Percentiles rank a stretch among this genome's conserved stretches.
phyloP scores from a whole-genome alignment of 1,139 yeast species.

The Candida freyschussii region DNA sequence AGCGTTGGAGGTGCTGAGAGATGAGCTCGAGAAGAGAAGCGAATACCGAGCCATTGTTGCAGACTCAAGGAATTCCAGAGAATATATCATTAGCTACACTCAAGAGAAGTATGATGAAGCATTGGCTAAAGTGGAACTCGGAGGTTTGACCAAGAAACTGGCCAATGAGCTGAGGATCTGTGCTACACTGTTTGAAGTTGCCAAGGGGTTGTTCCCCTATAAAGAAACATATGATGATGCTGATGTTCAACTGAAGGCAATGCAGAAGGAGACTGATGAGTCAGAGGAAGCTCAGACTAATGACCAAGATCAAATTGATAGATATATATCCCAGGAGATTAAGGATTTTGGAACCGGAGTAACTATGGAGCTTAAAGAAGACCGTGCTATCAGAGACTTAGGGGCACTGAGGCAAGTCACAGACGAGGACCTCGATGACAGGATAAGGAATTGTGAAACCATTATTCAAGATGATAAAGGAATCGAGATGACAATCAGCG shows the following conservation, averaged over 20 bases:
- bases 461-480: constrained; percentile 1
- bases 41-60: constrained; percentile 2
- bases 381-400: constrained; percentile 4
- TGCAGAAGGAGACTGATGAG: constrained; percentile 2
- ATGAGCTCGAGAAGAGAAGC: constrained; percentile 1
- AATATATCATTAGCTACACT: constrained; percentile 7
- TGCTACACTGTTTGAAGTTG: constrained; percentile 6
- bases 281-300: constrained; percentile 1
- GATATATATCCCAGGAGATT: constrained; percentile 4
- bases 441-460: constrained; percentile 8
- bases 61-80: constrained; percentile 9
- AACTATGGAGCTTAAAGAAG: constrained; percentile 10
- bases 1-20: constrained; percentile 2
- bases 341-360: not conserved
- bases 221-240: not conserved
- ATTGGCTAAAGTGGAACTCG: constrained; percentile 2
- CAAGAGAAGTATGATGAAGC: constrained; percentile 6
- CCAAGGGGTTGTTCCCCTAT: constrained; percentile 10
- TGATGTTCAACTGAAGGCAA: constrained; percentile 1
- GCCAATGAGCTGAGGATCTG: constrained; percentile 3
- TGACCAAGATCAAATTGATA: constrained; percentile 1
- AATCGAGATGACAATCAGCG: constrained; percentile 2
- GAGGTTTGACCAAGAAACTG: constrained; percentile 4
- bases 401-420: constrained; percentile 6
- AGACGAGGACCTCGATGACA: constrained; percentile 9